These are phyloP conservation scores for Kwoniella botswanensis DNA, from an alignment of 768 basidiomycete genomes.

Conservation along the genomic window DNA sequence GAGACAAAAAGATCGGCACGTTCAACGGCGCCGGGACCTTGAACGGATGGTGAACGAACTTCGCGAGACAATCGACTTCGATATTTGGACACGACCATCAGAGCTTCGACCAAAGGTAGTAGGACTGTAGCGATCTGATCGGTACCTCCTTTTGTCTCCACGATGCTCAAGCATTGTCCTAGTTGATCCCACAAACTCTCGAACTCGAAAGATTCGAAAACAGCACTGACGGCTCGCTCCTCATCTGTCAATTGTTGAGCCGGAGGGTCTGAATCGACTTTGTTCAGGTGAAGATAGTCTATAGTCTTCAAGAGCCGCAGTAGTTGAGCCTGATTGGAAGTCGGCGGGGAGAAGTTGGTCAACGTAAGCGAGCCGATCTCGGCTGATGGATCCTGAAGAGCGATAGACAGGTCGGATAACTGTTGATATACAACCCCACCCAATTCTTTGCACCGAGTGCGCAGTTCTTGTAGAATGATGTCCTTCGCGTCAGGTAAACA, in stretches of 20 bases:
- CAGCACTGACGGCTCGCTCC: slow-evolving; percentile 74
- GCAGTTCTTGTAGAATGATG: slow-evolving; percentile 85
- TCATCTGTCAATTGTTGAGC: slow-evolving; percentile 39
- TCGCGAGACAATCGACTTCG: slow-evolving; percentile 59
- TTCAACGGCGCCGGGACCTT: slow-evolving; percentile 59
- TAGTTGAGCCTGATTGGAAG: slow-evolving; percentile 94
- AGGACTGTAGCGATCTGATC: slow-evolving; percentile 91
- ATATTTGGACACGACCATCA: slow-evolving; percentile 99
- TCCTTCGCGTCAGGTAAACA: slow-evolving; percentile 86
- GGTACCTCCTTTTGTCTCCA: slow-evolving; percentile 78
- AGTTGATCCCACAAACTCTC: slow-evolving; percentile 84
- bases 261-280: slow-evolving; percentile 39
- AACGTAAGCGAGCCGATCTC: slow-evolving; percentile 66
- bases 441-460: slow-evolving; percentile 82
- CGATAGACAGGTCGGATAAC: slow-evolving; percentile 73
- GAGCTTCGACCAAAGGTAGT: slow-evolving; percentile 88
- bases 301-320: slow-evolving; percentile 94
- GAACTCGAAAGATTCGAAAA: slow-evolving; percentile 91
- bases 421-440: slow-evolving; percentile 76
- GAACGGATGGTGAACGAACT: slow-evolving; percentile 41
- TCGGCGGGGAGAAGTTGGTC: slow-evolving; percentile 89
- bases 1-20: slow-evolving; percentile 86
- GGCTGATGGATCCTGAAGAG: slow-evolving; percentile 68
- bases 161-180: slow-evolving; percentile 82
- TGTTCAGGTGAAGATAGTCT: slow-evolving; percentile 77